Evolutionary conservation across 2,329 filamentous ascomycete species (phyloP).

Genomic region (Botrytis sinoallii): DNA sequence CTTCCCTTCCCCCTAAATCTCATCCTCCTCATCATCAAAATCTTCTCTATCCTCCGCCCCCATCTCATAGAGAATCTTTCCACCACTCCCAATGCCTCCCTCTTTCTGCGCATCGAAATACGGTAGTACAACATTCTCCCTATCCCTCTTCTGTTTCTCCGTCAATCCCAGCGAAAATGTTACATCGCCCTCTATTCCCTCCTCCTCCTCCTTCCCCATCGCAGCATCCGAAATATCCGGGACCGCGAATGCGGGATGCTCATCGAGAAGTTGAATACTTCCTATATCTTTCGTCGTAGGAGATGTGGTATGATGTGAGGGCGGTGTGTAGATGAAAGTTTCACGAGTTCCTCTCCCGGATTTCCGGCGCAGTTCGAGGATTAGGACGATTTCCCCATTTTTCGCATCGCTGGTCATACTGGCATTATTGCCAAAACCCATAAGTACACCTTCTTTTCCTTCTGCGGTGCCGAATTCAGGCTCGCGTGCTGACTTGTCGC

Average conservation of each 20-base stretch:
- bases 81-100: conserved; percentile 75
- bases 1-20: conserved; percentile 26
- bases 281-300: conserved; percentile 21
- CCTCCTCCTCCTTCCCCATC: conserved; percentile 34
- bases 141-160: conserved; percentile 81
- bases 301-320: conserved; percentile 17
- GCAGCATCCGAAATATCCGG: conserved; percentile 37
- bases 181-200: conserved; percentile 55
- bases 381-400: conserved; percentile 62
- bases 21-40: conserved; percentile 82
- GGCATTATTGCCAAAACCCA: conserved; percentile 42
- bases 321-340: conserved; percentile 51
- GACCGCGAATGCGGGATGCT: conserved; percentile 67
- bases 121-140: conserved; percentile 86
- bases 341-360: conserved; percentile 47
- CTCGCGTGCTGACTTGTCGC: conserved; percentile 68
- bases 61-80: conserved; percentile 95
- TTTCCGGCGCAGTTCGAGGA: conserved; percentile 82
- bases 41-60: conserved; percentile 95
- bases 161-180: conserved; percentile 87
- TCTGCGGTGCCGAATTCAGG: conserved; percentile 78
- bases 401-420: conserved; percentile 26
- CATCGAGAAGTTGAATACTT: conserved; percentile 59
- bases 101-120: conserved; percentile 95
- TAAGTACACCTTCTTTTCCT: conserved; percentile 72